Evolutionary conservation across 1,139 yeast genomes (phyloP).

Genomic region (Oligophagozyma castellii): DNA sequence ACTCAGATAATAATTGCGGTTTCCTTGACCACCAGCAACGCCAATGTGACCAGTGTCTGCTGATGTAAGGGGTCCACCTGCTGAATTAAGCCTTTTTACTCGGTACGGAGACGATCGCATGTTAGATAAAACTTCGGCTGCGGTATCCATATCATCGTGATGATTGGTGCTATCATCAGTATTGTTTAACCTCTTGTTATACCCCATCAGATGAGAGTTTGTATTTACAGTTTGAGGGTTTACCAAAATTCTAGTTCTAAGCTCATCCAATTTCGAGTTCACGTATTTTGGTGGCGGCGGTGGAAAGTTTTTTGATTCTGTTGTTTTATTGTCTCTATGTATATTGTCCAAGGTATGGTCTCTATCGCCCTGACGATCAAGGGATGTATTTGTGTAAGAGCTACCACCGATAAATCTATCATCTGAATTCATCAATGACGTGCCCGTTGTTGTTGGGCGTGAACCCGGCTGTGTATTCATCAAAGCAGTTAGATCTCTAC

Average conservation of each 20-base stretch:
- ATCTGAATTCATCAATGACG: no score
- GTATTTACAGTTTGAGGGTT: constrained; percentile 8
- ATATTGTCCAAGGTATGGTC: no score
- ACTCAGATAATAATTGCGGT: no score
- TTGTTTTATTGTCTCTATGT: no score
- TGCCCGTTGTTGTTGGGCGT: no score
- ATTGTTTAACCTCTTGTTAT: constrained; percentile 1
- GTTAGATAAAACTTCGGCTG: constrained; percentile 22
- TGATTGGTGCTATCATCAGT: constrained; percentile 2
- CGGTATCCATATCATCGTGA: constrained; percentile 18
- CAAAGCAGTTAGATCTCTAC: no score
- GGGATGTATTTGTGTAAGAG: no score
- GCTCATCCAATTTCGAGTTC: constrained; percentile 22
- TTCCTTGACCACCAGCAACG: no score
- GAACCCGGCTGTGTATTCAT: no score
- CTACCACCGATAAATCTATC: no score
- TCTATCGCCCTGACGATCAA: no score
- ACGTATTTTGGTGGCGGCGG: constrained; percentile 19
- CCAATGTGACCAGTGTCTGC: no score
- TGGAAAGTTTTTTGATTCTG: constrained; percentile 8
- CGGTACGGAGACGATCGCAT: constrained; percentile 24
- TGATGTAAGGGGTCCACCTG: not conserved
- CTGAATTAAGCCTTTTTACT: constrained; percentile 7
- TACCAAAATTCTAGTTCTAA: constrained; percentile 16
- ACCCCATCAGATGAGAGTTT: not conserved